phyloP scores from a whole-genome alignment of 2,329 filamentous ascomycete genomes.

The Pseudogymnoascus sp. region DNA sequence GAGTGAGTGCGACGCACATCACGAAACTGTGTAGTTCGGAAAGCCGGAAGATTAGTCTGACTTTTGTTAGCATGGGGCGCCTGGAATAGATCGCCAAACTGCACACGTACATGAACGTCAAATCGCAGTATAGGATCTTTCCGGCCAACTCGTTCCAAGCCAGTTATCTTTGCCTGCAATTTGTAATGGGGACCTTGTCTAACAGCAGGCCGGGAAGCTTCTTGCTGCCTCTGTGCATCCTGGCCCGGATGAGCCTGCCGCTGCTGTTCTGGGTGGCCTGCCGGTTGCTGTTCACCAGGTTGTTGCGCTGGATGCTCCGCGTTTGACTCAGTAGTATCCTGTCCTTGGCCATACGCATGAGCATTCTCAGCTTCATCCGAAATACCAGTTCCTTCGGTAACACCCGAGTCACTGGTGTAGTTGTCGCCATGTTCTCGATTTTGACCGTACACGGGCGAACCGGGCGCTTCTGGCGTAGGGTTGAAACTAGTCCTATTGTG shows the following conservation, averaged over 20 bases:
- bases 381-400: constrained; percentile 17
- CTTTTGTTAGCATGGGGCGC: not conserved
- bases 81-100: not conserved
- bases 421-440: constrained; percentile 20
- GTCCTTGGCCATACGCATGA: constrained; percentile 21
- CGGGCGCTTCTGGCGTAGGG: constrained; percentile 23
- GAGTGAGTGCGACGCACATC: constrained; percentile 93
- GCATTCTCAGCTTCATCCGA: constrained; percentile 24
- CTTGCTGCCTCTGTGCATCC: constrained; percentile 31
- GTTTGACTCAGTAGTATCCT: constrained; percentile 28
- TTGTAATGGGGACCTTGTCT: constrained; percentile 64
- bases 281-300: constrained; percentile 21
- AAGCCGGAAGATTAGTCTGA: constrained; percentile 96
- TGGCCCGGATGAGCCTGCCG: constrained; percentile 29
- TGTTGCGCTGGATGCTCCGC: constrained; percentile 29
- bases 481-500: constrained; percentile 26
- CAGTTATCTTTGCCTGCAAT: constrained; percentile 91
- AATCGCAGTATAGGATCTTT: constrained; percentile 94
- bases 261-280: constrained; percentile 24
- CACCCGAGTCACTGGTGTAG: constrained; percentile 22
- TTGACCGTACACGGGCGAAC: constrained; percentile 26
- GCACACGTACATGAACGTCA: constrained; percentile 77
- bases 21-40: constrained; percentile 95
- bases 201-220: constrained; percentile 32
- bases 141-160: constrained; percentile 83